Base-by-base conservation (phyloP, 2,329 filamentous ascomycete species). In the Alternaria dauci region DNA sequence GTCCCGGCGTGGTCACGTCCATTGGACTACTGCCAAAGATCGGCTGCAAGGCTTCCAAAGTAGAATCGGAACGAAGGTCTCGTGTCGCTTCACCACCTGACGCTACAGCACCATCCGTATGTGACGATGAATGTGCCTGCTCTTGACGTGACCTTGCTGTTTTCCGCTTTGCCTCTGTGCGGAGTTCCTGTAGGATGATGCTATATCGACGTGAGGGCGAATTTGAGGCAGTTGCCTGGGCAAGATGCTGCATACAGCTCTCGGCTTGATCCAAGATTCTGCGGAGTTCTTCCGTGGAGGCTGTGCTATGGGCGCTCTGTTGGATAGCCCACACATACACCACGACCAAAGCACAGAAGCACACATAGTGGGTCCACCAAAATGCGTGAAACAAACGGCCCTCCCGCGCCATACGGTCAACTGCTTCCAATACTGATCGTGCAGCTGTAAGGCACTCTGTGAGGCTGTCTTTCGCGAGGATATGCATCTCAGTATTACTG, bases 291-390 rank as follows among this genome's bases (percentile, higher is more conserved):
- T 59, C 42, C 9, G 47, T 30, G 26, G 58, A 64, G 2, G 55
- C 48, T 5, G 23, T 34, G 23, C 68, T 55, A 2, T 39, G 44
- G n/a, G 59, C 60, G 28, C 62, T 67, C 38, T 71, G 74, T 60
- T 82, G 81, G 23, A 84, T 83, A 7, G 81, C 75, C 77, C 81
- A 84, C 0, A 85, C 80, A 28, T 84, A 84, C 0, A 82, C 76
- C 0, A 84, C 79, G 0, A 79, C 79, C 4, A 85, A 63, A 1
- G 83, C 82, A 58, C 83, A 85, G 36, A 85, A 84, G 1, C 79
- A 80, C 0, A 83, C 80, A 47, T 84, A 84, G 20, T 82, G 81
- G 9, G 81, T 84, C 77, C 81, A 84, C 82, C 82, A 83, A 25
- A 82, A 78, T 0, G 81, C 80, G 43, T 82, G 78, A 28, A 80